Percentiles rank a stretch among this genome's conserved stretches.
Evolutionary conservation across 2,329 filamentous ascomycete species (phyloP).

Genomic region (Phyllosticta ampelicida): DNA sequence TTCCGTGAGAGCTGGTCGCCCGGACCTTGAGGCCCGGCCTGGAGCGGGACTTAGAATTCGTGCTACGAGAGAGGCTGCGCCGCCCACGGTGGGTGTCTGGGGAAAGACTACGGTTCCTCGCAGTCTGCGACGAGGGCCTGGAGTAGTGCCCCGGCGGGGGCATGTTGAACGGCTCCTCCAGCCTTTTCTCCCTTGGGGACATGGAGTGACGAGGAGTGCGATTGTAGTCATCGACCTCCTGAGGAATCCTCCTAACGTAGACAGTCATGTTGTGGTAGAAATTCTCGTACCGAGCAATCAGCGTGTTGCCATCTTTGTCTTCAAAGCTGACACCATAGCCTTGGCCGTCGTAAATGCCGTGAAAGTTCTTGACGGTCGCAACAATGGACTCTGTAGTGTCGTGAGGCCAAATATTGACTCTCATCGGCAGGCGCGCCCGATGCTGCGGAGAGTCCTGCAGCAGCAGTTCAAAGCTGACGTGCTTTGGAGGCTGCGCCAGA

Average conservation of each 20-base stretch:
- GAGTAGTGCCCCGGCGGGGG: constrained; percentile 52
- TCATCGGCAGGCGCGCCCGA: constrained; percentile 68
- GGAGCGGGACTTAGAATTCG: constrained; percentile 41
- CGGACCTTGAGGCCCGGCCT: constrained; percentile 58
- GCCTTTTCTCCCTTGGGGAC: constrained; percentile 44
- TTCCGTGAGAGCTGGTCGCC: constrained; percentile 48
- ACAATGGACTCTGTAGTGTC: constrained; percentile 97
- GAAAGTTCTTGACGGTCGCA: constrained; percentile 98
- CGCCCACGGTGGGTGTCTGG: constrained; percentile 57
- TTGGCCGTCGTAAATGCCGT: constrained; percentile 67
- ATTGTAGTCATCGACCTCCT: constrained; percentile 38
- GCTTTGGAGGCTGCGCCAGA: constrained; percentile 41
- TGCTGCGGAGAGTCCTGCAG: constrained; percentile 57
- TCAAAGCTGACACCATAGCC: constrained; percentile 80
- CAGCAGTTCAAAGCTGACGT: constrained; percentile 68
- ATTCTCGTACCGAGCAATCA: constrained; percentile 96
- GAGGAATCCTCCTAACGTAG: constrained; percentile 71
- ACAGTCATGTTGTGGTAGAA: constrained; percentile 86
- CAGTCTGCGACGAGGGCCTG: constrained; percentile 58
- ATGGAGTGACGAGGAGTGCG: constrained; percentile 37
- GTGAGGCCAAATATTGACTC: constrained; percentile 85
- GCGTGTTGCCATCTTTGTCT: constrained; percentile 74
- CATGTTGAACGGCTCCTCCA: constrained; percentile 56
- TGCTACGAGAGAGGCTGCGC: constrained; percentile 70
- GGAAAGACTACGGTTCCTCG: constrained; percentile 69